These are phyloP conservation scores for Alternaria conjuncta DNA, from an alignment of 2,329 filamentous ascomycete genomes.

Conservation along the genomic window DNA sequence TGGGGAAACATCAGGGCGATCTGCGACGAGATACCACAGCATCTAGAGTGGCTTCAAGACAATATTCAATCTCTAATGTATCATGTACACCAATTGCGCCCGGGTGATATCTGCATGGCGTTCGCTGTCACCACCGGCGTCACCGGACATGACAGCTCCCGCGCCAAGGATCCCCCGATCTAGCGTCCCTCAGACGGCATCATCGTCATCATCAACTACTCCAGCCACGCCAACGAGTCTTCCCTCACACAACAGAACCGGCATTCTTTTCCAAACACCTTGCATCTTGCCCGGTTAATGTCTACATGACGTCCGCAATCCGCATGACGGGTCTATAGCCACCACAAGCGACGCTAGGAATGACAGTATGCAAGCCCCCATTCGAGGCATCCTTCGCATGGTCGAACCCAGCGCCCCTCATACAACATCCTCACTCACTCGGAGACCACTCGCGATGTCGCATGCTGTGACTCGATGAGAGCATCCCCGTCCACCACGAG, in stretches of 20 bases:
- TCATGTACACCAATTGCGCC: neutral
- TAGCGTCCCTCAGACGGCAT: neutral
- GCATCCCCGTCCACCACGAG: neutral
- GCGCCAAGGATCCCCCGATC: neutral
- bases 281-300: neutral
- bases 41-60: neutral
- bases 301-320: neutral
- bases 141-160: neutral
- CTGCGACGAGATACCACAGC: neutral
- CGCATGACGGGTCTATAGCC: neutral
- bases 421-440: neutral
- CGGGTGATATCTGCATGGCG: neutral
- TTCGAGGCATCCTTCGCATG: neutral
- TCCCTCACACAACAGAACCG: neutral
- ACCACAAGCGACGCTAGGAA: neutral
- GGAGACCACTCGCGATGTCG: neutral
- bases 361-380: neutral
- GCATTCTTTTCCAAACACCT: neutral
- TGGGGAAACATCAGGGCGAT: neutral
- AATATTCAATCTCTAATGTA: rapidly evolving
- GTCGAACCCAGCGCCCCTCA: neutral
- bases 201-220: neutral
- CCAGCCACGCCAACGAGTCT: neutral
- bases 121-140: neutral
- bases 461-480: neutral